Base-by-base conservation (phyloP, 257 asterid genomes). In the Solanum paucissectum region DNA sequence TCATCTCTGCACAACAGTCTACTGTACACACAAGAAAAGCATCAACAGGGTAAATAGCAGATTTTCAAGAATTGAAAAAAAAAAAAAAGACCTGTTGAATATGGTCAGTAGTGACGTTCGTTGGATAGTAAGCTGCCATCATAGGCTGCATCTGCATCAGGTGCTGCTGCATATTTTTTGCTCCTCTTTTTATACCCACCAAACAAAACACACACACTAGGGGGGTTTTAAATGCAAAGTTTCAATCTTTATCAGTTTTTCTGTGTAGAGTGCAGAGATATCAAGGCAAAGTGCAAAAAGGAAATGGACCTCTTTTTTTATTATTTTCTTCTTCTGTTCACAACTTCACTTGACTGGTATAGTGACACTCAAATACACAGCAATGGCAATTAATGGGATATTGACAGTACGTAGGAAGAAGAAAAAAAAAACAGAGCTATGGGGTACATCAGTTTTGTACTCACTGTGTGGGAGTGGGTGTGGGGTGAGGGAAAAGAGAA, bases 141-240 rank as follows among this genome's bases (percentile, higher is more conserved):
- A 93, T 94, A 96, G 98, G 98, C 95, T 96, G 99, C 95, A 94
- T 93, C 98, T 97, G 98, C 94, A 95, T 93, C 99, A 94, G 98
- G 98, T 97, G 98, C 98, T 97, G 96, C 92, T 93, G 98, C 96
- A 92, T 79, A 46, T 40, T 44, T 94, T 92, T 49, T 18, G 93
- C 92, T 91, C 92, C 87, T 91, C 71, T 32, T 90, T 93, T 90
- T 93, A 93, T 87, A 92, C 76, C 92, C 89, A 87, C 90, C 23
- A 29, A n/a, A 25, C 73, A 90, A 87, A 90, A 90, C 29, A 38
- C 87, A 66, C 73, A 8, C 86, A 7, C 83, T 5, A 11, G 1
- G n/a, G 66, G 85, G 55, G 40, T 44, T 79, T 34, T 46, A 27
- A 79, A 79, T 79, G 85, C 66, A 44, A 79, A 79, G 85, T 46